Conservation (phyloP, 2,329 filamentous ascomycete species). For the Cercospora nicotianae region DNA sequence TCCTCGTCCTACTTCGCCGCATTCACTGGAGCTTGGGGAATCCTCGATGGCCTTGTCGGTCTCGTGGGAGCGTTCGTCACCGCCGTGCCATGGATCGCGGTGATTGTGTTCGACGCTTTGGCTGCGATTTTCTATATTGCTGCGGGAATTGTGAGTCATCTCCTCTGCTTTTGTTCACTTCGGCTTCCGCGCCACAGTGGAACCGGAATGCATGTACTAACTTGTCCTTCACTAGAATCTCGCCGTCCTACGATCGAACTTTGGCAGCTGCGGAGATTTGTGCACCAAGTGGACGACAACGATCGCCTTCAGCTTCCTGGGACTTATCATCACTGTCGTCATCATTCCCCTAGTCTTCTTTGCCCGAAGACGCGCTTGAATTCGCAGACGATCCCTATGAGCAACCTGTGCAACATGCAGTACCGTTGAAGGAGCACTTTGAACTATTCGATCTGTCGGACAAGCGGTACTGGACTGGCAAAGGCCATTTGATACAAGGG, state of each 20-base stretch:
- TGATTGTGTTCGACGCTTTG: constrained; percentile 15
- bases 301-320: constrained; percentile 23
- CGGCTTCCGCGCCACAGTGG: no score
- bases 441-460: background rate
- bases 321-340: constrained; percentile 11
- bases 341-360: constrained; percentile 16
- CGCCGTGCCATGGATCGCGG: constrained; percentile 14
- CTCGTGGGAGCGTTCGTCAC: constrained; percentile 16
- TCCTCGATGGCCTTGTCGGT: constrained; percentile 20
- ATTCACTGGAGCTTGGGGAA: constrained; percentile 22
- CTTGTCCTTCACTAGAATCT: no score
- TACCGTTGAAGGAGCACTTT: background rate
- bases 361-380: background rate
- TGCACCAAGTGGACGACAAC: constrained; percentile 13
- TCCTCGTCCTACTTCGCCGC: constrained; percentile 10
- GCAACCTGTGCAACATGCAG: background rate
- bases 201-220: no score
- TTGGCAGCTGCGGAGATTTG: constrained; percentile 1
- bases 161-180: no score
- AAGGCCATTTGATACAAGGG: background rate
- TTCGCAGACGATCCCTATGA: background rate
- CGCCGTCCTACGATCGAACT: constrained; percentile 10
- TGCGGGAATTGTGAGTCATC: constrained; percentile 22
- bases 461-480: background rate
- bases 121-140: constrained; percentile 25